phyloP scores from a whole-genome alignment of 495 filamentous ascomycete species.

The Aspergillus campestris region DNA sequence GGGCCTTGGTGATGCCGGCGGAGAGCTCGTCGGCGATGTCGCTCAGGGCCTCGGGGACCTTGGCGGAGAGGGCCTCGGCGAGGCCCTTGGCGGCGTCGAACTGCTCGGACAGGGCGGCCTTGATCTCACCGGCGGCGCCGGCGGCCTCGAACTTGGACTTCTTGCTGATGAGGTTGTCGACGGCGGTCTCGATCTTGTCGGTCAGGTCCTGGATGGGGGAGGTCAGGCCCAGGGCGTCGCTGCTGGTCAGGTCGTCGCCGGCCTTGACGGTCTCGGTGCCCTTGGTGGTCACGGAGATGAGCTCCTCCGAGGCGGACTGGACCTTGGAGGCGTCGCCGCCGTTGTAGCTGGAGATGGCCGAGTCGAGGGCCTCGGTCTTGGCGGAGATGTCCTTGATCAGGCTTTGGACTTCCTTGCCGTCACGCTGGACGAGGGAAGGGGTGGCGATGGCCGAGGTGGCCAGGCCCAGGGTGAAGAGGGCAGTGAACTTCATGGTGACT shows the following conservation, averaged over 20 bases:
- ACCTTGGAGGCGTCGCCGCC: constrained; percentile 22
- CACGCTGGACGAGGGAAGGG: constrained; percentile 22
- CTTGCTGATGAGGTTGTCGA: constrained; percentile 25
- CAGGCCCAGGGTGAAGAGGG: constrained; percentile 25
- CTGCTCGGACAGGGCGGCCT: constrained; percentile 19
- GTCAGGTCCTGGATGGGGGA: constrained; percentile 24
- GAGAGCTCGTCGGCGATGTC: constrained; percentile 20
- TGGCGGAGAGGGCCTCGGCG: constrained; percentile 21
- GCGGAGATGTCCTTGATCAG: constrained; percentile 20
- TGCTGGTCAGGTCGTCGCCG: constrained; percentile 14
- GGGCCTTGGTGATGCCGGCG: constrained; percentile 22
- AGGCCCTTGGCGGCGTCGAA: constrained; percentile 24
- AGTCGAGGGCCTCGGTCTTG: constrained; percentile 25
- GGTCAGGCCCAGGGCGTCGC: constrained; percentile 26
- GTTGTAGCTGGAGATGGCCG: constrained; percentile 25
- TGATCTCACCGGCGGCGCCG: constrained; percentile 18
- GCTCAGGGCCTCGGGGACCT: constrained; percentile 22
- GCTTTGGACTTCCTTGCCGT: constrained; percentile 21
- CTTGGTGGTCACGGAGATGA: constrained; percentile 25
- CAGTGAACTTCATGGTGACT: constrained; percentile 35
- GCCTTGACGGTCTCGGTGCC: constrained; percentile 19
- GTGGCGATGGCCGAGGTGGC: constrained; percentile 20
- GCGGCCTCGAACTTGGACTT: constrained; percentile 26
- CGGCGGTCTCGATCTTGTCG: constrained; percentile 17
- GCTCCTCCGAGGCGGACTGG: constrained; percentile 21